These are phyloP conservation scores for Rosa multiflora DNA, from an alignment of 306 rosid genomes.

Conservation along the genomic window DNA sequence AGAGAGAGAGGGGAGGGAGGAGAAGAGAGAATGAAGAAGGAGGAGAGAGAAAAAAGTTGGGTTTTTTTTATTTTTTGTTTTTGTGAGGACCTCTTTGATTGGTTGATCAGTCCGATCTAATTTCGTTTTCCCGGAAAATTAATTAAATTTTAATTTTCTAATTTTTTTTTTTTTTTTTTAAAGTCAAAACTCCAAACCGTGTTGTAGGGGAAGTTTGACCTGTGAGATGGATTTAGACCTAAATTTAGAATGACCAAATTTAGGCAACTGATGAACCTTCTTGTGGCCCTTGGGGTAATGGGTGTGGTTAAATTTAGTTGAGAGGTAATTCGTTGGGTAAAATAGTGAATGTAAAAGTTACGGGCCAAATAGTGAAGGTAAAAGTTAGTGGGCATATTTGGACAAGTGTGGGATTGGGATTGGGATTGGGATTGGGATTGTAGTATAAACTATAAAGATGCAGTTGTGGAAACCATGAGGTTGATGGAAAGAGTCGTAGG, in stretches of 20 bases:
- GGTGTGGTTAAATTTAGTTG: conserved; percentile 4
- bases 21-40: not conserved
- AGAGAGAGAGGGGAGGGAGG: not conserved
- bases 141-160: not conserved
- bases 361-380: not conserved
- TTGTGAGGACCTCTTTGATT: conserved; percentile 41
- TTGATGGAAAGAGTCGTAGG: conserved; percentile 5
- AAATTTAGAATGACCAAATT: conserved; percentile 1
- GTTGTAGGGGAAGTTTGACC: conserved; percentile 68
- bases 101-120: conserved; percentile 53
- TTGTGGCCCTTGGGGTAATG: not conserved
- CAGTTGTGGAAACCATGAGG: not conserved
- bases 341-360: not conserved
- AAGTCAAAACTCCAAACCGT: conserved; percentile 52
- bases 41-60: conserved; percentile 34
- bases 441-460: not conserved
- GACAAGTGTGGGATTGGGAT: not conserved
- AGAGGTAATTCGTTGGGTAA: not conserved
- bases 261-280: not conserved
- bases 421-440: not conserved
- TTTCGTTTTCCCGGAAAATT: conserved; percentile 45
- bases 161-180: not conserved
- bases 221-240: conserved; percentile 11
- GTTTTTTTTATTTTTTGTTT: conserved; percentile 14
- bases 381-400: not conserved